Base-by-base conservation (phyloP, 495 filamentous ascomycete genomes). In the Trichocladium antarcticum region DNA sequence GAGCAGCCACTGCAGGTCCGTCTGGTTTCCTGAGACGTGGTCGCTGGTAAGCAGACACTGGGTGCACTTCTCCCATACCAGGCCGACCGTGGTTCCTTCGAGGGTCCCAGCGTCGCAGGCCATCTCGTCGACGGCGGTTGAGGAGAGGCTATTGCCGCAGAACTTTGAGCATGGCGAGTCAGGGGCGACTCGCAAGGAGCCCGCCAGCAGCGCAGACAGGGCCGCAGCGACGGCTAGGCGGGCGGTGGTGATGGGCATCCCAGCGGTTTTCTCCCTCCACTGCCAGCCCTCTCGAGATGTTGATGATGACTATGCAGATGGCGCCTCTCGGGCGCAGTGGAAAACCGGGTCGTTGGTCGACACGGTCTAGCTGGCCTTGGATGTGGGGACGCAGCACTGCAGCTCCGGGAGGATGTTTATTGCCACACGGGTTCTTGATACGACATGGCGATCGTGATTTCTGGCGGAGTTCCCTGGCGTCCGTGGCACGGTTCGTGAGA, bases 131-230 rank as follows among this genome's bases (percentile, higher is more conserved):
- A 12, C n/a, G n/a, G 65, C 54, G 3, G 69, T 73, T 4, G 57
- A 53, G 16, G 43, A 36, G 21, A 65, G 64, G 16, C 63, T 57
- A 45, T 72, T 75, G 55, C 71, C 70, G 57, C 72, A 75, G n/a
- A 59, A 55, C 15, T 51, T 51, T 21, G 53, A 48, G 50, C 72
- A 75, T 31, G 68, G 68, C 28, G 72, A 73, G 12, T 57, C 60
- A 15, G 65, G 46, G 8, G 67, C 48, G 21, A 68, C 65, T 15
- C 63, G 53, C 20, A 74, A 29, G 15, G 68, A 59, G 15, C 49
- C 36, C 6, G 60, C 58, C 47, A 60, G 56, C 38, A 59, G 55
- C 49, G 58, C 62, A 5, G 65, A 44, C 24, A 47, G 44, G 14
- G 51, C 50, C 28, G 50, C 36, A 29, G 49, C 38, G 49, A 49